Base-by-base conservation (phyloP, 2,329 filamentous ascomycete genomes). In the Pseudogymnoascus sp. region DNA sequence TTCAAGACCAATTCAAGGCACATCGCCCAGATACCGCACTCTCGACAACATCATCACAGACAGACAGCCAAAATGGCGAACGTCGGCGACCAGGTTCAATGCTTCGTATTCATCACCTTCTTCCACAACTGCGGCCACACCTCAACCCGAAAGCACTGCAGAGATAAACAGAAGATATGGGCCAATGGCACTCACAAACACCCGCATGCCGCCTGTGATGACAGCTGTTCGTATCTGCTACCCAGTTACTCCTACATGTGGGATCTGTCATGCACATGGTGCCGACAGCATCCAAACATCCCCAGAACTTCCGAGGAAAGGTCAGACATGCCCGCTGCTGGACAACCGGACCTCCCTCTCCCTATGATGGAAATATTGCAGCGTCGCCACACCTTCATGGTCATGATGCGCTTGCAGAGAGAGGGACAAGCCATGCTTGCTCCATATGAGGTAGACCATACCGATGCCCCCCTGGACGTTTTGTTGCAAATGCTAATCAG, bases 111-210 rank as follows among this genome's bases (percentile, higher is more conserved):
- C 51, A 57, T 57, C 51, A 57, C 51, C 16, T 57, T 57, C 29
- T 57, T 57, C 51, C 29, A 57, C 51, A 34, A 57, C 29, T 57
- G 51, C 29, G 51, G 51, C 51, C 51, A 57, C 29, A 34, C 51
- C 10, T 7, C 26, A 57, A 57, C 51, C 16, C 51, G 51, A 21
- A 57, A 21, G 51, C 51, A 57, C 14, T 57, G 51, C 51, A 57
- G 51, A 8, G 16, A 57, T 8, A 10, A 14, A 21, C n/a, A 5
- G 18, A 57, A 57, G 10, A 57, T 57, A 1, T 57, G 51, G 51
- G 51, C 51, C 21, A 16, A 34, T 14, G 51, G 51, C 16, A 57
- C 51, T 34, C 51, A 57, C 29, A 57, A 57, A 14, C 51, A 57
- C 6, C 51, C 51, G 8, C 51, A 57, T 57, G 29, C 16, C n/a